Percentiles rank a stretch among this genome's conserved stretches.
phyloP scores from a whole-genome alignment of 1,284 basidiomycete genomes.

The Ustanciosporium gigantosporum region DNA sequence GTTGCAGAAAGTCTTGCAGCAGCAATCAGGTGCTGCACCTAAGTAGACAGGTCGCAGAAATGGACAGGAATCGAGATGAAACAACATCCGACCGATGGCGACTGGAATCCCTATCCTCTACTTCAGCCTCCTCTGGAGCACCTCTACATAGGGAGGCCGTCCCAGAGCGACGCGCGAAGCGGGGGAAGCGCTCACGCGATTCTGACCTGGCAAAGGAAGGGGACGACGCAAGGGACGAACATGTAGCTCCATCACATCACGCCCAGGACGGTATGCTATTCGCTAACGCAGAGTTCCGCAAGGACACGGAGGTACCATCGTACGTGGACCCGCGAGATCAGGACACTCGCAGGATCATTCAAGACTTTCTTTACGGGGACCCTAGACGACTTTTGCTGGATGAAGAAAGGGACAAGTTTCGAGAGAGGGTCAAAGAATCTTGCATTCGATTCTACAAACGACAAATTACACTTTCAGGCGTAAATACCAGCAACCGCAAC shows the following conservation, averaged over 20 bases:
- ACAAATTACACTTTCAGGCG: no score
- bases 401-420: neutral
- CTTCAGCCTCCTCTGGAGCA: no score
- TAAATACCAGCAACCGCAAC: no score
- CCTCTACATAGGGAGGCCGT: no score
- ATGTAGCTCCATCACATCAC: no score
- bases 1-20: conserved; percentile 78
- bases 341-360: neutral
- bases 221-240: no score
- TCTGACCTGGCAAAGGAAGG: no score
- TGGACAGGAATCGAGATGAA: neutral
- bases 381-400: neutral
- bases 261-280: no score
- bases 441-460: no score
- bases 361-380: neutral
- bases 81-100: neutral
- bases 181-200: no score
- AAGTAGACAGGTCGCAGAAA: conserved; percentile 11
- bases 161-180: no score
- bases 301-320: neutral
- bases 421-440: neutral
- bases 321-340: neutral
- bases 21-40: conserved; percentile 23
- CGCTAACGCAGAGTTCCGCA: neutral
- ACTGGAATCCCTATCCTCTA: neutral